Conservation (phyloP, 176 grass and related monocot species). For the Eragrostis nindensis region DNA sequence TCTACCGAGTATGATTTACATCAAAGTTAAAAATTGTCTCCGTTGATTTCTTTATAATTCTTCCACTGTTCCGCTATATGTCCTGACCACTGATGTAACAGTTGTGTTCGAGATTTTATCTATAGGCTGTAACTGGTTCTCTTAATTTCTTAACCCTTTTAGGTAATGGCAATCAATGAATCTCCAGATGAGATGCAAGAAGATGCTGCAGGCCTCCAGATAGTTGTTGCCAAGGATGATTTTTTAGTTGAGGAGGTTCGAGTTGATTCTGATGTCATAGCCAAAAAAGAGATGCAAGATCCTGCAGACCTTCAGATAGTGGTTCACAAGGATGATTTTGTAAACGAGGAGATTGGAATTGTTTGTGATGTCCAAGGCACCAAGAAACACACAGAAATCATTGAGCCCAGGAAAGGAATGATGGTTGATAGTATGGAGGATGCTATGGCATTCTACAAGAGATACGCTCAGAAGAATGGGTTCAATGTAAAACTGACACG, state of each 20-base stretch:
- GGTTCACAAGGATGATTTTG: not conserved
- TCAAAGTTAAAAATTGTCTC: not conserved
- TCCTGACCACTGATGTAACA: not conserved
- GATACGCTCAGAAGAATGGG: constrained; percentile 14
- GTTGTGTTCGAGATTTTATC: not conserved
- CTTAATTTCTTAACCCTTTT: not conserved
- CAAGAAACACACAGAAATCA: not conserved
- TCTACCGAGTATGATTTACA: not conserved
- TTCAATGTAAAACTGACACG: constrained; percentile 2
- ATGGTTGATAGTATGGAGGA: not conserved
- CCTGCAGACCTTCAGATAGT: not conserved
- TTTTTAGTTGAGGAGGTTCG: not conserved
- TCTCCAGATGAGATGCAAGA: constrained; percentile 10
- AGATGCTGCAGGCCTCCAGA: not conserved
- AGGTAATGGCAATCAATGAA: not conserved
- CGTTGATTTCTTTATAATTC: not conserved
- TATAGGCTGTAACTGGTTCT: not conserved
- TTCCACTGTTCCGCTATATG: not conserved
- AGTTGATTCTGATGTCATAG: not conserved
- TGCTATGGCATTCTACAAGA: not conserved
- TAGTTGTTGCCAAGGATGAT: not conserved
- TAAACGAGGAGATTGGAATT: not conserved
- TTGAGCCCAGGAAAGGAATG: not conserved
- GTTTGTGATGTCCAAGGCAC: constrained; percentile 5
- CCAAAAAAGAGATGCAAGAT: too few relatives aligned